Evolutionary conservation across 1,284 basidiomycete genomes (phyloP).

Genomic region (Blastosporella zonata): DNA sequence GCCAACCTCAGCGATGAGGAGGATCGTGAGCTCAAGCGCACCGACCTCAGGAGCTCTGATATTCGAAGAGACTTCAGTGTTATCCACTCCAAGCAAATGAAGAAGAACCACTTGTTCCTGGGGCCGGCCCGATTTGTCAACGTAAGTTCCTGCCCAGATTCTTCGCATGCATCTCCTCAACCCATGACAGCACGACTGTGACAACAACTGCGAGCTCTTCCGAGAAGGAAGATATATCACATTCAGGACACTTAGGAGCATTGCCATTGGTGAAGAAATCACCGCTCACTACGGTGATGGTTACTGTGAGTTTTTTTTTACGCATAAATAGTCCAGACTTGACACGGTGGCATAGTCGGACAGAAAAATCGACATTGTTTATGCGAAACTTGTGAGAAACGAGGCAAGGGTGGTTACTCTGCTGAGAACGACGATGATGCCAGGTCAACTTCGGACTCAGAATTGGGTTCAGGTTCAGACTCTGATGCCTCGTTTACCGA

Average conservation of each 20-base stretch:
- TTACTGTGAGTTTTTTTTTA: constrained; percentile 56
- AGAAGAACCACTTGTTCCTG: constrained; percentile 89
- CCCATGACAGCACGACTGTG: constrained; percentile 77
- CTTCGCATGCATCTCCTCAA: constrained; percentile 23
- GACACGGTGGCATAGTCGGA: constrained; percentile 58
- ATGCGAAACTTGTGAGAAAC: constrained; percentile 86
- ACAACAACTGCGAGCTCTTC: constrained; percentile 86
- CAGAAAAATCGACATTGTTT: constrained; percentile 83
- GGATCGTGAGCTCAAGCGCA: constrained; percentile 77
- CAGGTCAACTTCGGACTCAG: constrained; percentile 37
- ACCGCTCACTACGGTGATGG: constrained; percentile 84
- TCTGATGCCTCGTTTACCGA: constrained; percentile 41
- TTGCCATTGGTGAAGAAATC: constrained; percentile 81
- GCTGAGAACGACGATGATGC: constrained; percentile 52
- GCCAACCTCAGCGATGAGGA: constrained; percentile 80
- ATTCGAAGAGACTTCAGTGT: constrained; percentile 88
- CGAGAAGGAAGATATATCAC: constrained; percentile 86
- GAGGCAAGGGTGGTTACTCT: constrained; percentile 71
- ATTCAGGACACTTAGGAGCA: constrained; percentile 81
- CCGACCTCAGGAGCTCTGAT: constrained; percentile 65
- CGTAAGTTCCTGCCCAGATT: constrained; percentile 48
- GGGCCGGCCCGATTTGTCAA: constrained; percentile 94
- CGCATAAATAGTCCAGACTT: constrained; percentile 11
- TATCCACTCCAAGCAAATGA: constrained; percentile 85
- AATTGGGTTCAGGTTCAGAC: constrained; percentile 42